Evolutionary conservation across 2,329 filamentous ascomycete genomes (phyloP).

Genomic region (Aspergillus japonicus): DNA sequence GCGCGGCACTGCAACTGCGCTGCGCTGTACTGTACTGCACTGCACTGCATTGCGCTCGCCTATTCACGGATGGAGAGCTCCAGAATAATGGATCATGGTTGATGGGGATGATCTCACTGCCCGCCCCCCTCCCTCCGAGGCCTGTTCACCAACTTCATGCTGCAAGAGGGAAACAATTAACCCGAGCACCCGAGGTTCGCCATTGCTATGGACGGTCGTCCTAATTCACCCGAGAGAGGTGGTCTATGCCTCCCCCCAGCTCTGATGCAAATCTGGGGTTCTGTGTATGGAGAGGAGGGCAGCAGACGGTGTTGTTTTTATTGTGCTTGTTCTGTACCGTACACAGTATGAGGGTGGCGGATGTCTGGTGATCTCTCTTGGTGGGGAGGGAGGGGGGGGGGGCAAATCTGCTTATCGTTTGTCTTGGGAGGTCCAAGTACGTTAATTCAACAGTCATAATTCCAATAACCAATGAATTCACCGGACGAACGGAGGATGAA

Average conservation of each 20-base stretch:
- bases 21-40: too few relatives aligned
- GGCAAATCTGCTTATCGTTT: background rate
- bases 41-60: background rate
- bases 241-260: background rate
- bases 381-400: background rate
- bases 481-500: slow-evolving; percentile 6
- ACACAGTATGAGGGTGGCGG: too few relatives aligned
- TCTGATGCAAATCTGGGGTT: background rate
- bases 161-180: slow-evolving; percentile 8
- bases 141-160: background rate
- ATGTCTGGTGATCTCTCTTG: background rate
- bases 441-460: background rate
- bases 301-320: background rate
- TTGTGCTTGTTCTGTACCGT: too few relatives aligned
- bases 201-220: background rate
- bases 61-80: background rate
- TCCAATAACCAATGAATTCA: background rate
- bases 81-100: too few relatives aligned
- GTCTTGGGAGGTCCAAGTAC: background rate
- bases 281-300: background rate
- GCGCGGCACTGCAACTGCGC: background rate
- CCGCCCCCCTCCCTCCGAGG: background rate
- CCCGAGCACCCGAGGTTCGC: slow-evolving; percentile 23
- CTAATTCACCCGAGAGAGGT: background rate
- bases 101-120: background rate